A percentile compares a stretch with the other conserved stretches of the same genome.
These are phyloP conservation scores for Pseudocohnilembus persalinus DNA, from an alignment of 169 alveolate species.

Conservation along the genomic window DNA sequence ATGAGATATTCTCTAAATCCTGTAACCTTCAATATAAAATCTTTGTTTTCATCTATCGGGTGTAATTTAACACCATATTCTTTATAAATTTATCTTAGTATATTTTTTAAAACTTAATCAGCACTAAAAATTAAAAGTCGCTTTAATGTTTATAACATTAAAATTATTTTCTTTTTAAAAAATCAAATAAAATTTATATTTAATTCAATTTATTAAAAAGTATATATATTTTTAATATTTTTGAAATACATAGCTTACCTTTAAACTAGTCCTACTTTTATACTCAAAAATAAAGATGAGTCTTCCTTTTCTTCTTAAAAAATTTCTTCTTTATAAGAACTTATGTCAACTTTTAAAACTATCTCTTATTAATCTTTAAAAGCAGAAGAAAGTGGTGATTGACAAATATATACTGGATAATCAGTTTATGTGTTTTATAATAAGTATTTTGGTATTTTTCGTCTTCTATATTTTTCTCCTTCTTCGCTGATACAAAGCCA, in stretches of 20 bases:
- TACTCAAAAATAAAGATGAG: background rate
- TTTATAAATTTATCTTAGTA: slow-evolving; percentile 47
- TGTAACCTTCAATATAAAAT: slow-evolving; percentile 54
- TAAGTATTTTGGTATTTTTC: slow-evolving; percentile 64
- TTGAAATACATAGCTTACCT: background rate
- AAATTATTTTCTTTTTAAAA: background rate
- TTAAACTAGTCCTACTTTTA: slow-evolving; percentile 59
- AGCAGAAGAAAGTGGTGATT: slow-evolving; percentile 66
- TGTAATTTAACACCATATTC: slow-evolving; percentile 27
- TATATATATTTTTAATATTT: background rate
- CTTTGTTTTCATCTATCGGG: slow-evolving; percentile 20
- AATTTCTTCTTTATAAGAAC: slow-evolving; percentile 37
- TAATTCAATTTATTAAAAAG: background rate
- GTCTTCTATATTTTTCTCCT: slow-evolving; percentile 62
- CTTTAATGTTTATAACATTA: background rate
- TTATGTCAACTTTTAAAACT: slow-evolving; percentile 40
- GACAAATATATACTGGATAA: slow-evolving; percentile 64
- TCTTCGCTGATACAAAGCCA: slow-evolving; percentile 58
- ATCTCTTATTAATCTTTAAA: slow-evolving; percentile 44
- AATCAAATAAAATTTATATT: background rate
- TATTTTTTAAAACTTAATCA: slow-evolving; percentile 62
- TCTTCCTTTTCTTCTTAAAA: slow-evolving; percentile 3
- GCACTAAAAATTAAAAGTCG: slow-evolving; percentile 34
- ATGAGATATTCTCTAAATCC: slow-evolving; percentile 65
- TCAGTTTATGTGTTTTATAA: slow-evolving; percentile 52